phyloP scores from a whole-genome alignment of 306 rosid genomes.

The Medicago truncatula region MtrunA17r5.0-ANR NC_053045.1:59017501-59018000 shows the following conservation, averaged over 20 bases:
- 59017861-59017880: constrained; percentile 49
- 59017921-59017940: constrained; percentile 82
- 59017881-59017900: constrained; percentile 49
- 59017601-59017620: constrained; percentile 34
- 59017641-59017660: not conserved
- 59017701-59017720: constrained; percentile 24
- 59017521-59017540: constrained; percentile 21
- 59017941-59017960: constrained; percentile 54
- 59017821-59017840: constrained; percentile 11
- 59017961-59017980: constrained; percentile 70
- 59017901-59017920: constrained; percentile 64
- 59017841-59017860: constrained; percentile 29
- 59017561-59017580: not conserved
- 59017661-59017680: constrained; percentile 13
- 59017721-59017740: constrained; percentile 42
- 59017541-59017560: not conserved
- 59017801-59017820: constrained; percentile 19
- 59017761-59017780: constrained; percentile 38
- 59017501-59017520: constrained; percentile 23
- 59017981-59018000: constrained; percentile 79
- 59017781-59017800: constrained; percentile 17
- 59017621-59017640: not conserved
- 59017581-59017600: constrained; percentile 3
- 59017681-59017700: constrained; percentile 29
- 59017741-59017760: not conserved